Evolutionary conservation across 2,329 filamentous ascomycete genomes (phyloP).

Genomic region (Aspergillus viridinutans): DNA sequence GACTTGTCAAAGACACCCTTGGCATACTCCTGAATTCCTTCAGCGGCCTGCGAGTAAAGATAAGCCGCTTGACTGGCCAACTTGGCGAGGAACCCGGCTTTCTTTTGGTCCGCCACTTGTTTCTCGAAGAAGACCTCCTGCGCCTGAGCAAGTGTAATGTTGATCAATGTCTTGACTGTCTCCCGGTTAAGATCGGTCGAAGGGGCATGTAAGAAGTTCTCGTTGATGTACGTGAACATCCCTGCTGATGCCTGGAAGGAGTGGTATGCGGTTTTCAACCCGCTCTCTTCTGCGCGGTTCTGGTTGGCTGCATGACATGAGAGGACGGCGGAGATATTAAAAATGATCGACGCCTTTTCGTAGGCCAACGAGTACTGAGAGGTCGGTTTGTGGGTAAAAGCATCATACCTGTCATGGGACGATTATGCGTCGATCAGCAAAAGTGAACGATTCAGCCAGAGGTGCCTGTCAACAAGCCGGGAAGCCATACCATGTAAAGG

Average conservation of each 20-base stretch:
- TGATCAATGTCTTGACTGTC: constrained; percentile 90
- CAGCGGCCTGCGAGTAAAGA: constrained; percentile 79
- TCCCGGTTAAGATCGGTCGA: constrained; percentile 94
- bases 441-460: background rate
- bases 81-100: constrained; percentile 85
- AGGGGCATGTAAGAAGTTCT: constrained; percentile 96
- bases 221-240: constrained; percentile 99
- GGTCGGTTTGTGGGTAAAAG: constrained; percentile 98
- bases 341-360: constrained; percentile 98
- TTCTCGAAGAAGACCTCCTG: constrained; percentile 98
- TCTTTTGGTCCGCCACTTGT: constrained; percentile 88
- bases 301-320: constrained; percentile 94
- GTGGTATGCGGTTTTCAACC: constrained; percentile 94
- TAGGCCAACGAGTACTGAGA: constrained; percentile 95
- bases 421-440: constrained; percentile 1
- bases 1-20: constrained; percentile 92
- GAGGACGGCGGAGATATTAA: constrained; percentile 96
- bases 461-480: background rate
- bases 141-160: constrained; percentile 88
- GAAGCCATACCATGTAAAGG: constrained; percentile 79
- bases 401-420: constrained; percentile 71
- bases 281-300: constrained; percentile 84
- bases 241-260: constrained; percentile 96
- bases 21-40: constrained; percentile 88
- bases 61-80: constrained; percentile 86